Percentiles rank a stretch among this genome's conserved stretches.
phyloP scores from a whole-genome alignment of 2,329 filamentous ascomycete genomes.

The Acarospora socialis region DNA sequence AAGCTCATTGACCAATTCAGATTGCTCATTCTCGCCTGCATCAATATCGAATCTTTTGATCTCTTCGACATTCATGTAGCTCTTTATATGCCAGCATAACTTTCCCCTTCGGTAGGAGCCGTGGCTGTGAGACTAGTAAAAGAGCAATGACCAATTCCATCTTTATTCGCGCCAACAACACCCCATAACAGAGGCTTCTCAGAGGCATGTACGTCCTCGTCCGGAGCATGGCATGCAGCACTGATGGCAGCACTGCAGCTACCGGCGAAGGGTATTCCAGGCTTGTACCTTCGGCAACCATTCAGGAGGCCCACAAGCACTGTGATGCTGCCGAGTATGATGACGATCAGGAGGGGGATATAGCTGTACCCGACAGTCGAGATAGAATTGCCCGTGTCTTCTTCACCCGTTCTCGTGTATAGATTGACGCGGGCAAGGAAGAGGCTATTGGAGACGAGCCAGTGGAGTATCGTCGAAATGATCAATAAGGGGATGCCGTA shows the following conservation, averaged over 20 bases:
- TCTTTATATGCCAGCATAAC: too few relatives aligned
- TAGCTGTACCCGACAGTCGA: slow-evolving; percentile 16
- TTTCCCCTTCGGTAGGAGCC: too few relatives aligned
- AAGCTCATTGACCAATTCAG: too few relatives aligned
- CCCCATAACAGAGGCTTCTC: slow-evolving; percentile 17
- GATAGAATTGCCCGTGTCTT: slow-evolving; percentile 14
- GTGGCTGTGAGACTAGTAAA: too few relatives aligned
- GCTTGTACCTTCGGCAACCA: slow-evolving; percentile 12
- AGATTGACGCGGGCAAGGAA: slow-evolving; percentile 27
- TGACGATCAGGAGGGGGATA: slow-evolving; percentile 14
- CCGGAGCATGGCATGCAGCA: slow-evolving; percentile 21
- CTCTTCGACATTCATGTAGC: too few relatives aligned
- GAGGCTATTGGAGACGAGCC: slow-evolving; percentile 31
- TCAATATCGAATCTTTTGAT: too few relatives aligned
- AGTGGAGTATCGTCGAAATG: slow-evolving; percentile 24
- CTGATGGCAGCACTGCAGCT: slow-evolving; percentile 23
- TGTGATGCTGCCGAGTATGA: slow-evolving; percentile 13
- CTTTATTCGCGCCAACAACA: too few relatives aligned
- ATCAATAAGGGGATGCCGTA: slow-evolving; percentile 25
- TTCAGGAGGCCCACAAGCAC: slow-evolving; percentile 9
- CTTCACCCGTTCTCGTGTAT: too few relatives aligned
- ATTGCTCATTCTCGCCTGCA: too few relatives aligned
- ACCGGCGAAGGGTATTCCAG: slow-evolving; percentile 18
- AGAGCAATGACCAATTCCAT: too few relatives aligned
- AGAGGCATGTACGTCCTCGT: slow-evolving; percentile 13